phyloP scores from a whole-genome alignment of 2,329 filamentous ascomycete genomes.

The Diaporthe ampelina region DNA sequence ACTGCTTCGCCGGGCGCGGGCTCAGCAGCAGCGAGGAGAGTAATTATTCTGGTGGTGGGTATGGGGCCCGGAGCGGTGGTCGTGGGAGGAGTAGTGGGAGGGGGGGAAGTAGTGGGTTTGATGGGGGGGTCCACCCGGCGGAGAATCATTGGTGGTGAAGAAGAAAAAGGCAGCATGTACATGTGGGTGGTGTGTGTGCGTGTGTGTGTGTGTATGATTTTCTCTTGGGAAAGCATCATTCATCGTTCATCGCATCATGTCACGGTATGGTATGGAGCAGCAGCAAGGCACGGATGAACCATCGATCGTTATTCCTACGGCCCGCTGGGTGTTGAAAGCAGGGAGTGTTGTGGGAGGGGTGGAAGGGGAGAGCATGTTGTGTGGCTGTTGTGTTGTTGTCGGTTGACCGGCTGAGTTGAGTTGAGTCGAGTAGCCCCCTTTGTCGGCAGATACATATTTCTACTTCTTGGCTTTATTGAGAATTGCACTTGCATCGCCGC shows the following conservation, averaged over 20 bases:
- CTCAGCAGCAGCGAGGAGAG: slow-evolving; percentile 14
- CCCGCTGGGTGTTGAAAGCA: too few species aligned
- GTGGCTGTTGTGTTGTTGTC: slow-evolving; percentile 9
- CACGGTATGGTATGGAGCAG: background rate
- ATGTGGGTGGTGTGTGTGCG: background rate
- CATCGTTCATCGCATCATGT: slow-evolving; percentile 23
- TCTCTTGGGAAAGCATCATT: slow-evolving; percentile 7
- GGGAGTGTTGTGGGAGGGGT: background rate
- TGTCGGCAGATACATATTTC: slow-evolving; percentile 20
- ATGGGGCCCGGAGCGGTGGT: background rate
- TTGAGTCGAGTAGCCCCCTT: background rate
- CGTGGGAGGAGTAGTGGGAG: background rate
- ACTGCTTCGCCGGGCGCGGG: slow-evolving; percentile 35
- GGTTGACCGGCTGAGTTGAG: too few species aligned
- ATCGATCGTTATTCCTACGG: too few species aligned
- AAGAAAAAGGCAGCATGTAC: slow-evolving; percentile 12
- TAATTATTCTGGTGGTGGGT: background rate
- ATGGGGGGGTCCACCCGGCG: too few species aligned
- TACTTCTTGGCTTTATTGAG: slow-evolving; percentile 34
- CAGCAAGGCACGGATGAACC: background rate
- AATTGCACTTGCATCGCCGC: slow-evolving; percentile 36
- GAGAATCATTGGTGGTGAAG: too few species aligned
- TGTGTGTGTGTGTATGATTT: background rate
- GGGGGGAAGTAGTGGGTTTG: background rate
- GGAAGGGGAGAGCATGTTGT: background rate